Base-by-base conservation (phyloP, 306 rosid species). In the Ormosia semicastrata region DNA sequence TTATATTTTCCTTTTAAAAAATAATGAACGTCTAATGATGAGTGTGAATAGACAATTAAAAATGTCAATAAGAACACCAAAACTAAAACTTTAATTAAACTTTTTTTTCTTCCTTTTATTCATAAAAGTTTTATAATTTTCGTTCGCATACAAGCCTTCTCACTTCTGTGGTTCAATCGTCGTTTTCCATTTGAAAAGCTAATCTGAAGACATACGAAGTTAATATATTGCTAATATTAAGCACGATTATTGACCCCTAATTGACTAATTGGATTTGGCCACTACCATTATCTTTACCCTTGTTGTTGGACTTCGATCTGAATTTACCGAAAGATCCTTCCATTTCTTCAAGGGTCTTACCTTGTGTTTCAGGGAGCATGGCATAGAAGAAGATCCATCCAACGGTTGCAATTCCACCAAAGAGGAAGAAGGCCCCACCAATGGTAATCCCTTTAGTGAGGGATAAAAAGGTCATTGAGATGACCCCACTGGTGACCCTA, bases 381-480 rank as follows among this genome's bases (percentile, higher is more conserved):
- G 71, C 56, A 6, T 64, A 95, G 80, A 90, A 90, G 68, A 95
- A 95, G 30, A 88, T 30, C 93, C 92, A 95, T 3, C 90, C 92
- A n/a, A 81, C 87, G 1, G 64, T 1, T 0, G 99, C 97, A 1
- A 93, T 67, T 5, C 78, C 89, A 2, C 88, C 87, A 37, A 81
- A 95, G 0, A 95, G 78, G 34, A 95, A 91, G 85, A 95, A 95
- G n/a, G 93, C 90, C 64, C 99, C 99, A 3, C 98, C 98, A 15
- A 89, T 90, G 0, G 92, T 85, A 4, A 95, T 87, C 0, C 74
- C 94, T 4, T 86, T 3, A 9, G 66, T 57, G 17, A 95, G 62
- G 17, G 99, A 95, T 43, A 95, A 2, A 68, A 95, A 95, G 0
- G 95, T 93, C 95, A 92, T 93, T 0, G 97, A 82, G 1, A 95